These are phyloP conservation scores for Tripidium arundinaceum DNA, from an alignment of 202 grass and related monocot genomes.

Conservation along the genomic window DNA sequence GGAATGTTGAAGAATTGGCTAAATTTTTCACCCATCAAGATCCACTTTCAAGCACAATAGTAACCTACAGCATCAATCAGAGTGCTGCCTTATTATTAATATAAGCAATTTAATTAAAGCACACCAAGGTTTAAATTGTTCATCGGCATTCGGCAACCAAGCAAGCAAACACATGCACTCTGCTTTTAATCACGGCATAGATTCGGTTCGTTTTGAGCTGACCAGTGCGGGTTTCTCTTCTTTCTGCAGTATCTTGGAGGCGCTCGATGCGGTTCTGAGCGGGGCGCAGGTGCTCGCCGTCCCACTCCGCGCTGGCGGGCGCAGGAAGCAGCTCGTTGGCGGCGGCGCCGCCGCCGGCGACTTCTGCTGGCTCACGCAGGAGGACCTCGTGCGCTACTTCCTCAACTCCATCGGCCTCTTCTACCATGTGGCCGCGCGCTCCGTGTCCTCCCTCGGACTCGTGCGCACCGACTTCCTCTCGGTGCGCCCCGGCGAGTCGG, in stretches of 20 bases:
- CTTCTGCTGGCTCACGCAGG: constrained; percentile 80
- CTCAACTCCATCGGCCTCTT: constrained; percentile 74
- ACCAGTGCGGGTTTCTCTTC: neutral
- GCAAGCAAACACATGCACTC: neutral
- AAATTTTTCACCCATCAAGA: neutral
- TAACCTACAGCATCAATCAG: neutral
- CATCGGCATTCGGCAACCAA: neutral
- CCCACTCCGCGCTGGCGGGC: constrained; percentile 43
- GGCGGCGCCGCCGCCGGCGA: constrained; percentile 19
- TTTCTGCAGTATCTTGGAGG: constrained; percentile 61
- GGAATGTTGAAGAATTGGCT: neutral
- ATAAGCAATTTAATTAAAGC: neutral
- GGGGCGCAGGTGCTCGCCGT: constrained; percentile 66
- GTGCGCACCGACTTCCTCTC: constrained; percentile 53
- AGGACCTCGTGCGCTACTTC: constrained; percentile 88
- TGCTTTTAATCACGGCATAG: neutral
- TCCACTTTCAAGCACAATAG: neutral
- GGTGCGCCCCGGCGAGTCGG: constrained; percentile 50
- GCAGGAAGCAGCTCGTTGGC: constrained; percentile 37
- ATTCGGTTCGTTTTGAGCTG: constrained; percentile 20
- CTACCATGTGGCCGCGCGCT: constrained; percentile 55
- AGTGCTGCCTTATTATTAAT: constrained; percentile 23
- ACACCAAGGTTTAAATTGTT: neutral
- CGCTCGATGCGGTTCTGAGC: constrained; percentile 66
- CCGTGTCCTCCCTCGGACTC: constrained; percentile 66